Conservation (phyloP, 1,284 basidiomycete species). For the Melampsora larici-populina region DNA sequence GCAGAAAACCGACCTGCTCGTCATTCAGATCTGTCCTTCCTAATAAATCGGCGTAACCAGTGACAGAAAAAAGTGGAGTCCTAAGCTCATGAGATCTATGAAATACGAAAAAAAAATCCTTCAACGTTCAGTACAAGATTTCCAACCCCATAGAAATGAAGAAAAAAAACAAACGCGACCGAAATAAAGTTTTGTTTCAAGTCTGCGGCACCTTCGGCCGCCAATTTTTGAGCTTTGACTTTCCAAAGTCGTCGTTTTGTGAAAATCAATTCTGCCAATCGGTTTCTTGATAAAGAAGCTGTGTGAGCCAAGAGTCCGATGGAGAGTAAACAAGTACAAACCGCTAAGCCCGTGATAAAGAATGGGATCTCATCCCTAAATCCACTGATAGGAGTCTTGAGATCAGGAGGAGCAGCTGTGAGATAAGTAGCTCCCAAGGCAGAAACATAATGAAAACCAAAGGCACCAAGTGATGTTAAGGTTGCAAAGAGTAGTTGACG, state of each 20-base stretch:
- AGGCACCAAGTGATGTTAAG: conserved; percentile 18
- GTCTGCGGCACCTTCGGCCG: conserved; percentile 44
- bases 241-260: conserved; percentile 45
- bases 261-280: conserved; percentile 44
- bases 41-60: conserved; percentile 46
- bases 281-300: conserved; percentile 45
- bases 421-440: conserved; percentile 6
- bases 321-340: conserved; percentile 45
- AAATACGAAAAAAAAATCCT: neutral
- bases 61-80: conserved; percentile 46
- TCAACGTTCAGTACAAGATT: neutral
- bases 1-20: conserved; percentile 42
- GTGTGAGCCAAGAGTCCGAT: conserved; percentile 46
- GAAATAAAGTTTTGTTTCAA: conserved; percentile 47
- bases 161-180: conserved; percentile 44
- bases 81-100: conserved; percentile 41
- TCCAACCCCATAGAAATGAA: conserved; percentile 17
- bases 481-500: conserved; percentile 33
- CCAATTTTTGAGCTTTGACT: conserved; percentile 45
- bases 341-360: conserved; percentile 45
- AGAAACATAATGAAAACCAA: conserved; percentile 26
- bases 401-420: neutral
- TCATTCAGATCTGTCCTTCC: conserved; percentile 45
- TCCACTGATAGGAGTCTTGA: neutral
- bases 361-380: conserved; percentile 37